Conservation (phyloP, 176 grass and related monocot species). For the barley (Hordeum vulgare) region DNA sequence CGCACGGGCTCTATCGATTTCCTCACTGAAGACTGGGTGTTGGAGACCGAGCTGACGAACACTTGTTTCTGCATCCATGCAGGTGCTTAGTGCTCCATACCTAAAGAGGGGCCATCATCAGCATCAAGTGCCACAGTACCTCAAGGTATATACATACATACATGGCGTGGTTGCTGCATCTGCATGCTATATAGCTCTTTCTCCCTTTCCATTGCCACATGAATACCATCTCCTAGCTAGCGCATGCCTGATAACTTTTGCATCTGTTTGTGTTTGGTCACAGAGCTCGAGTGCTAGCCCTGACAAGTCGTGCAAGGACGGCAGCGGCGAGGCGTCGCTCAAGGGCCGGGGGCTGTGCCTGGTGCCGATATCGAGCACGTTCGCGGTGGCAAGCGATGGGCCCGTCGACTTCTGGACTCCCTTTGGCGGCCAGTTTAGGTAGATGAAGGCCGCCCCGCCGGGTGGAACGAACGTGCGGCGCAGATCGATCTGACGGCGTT, state of each 20-base stretch:
- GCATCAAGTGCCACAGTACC: conserved; percentile 60
- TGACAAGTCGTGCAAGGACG: conserved; percentile 43
- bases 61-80: conserved; percentile 23
- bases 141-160: conserved; percentile 38
- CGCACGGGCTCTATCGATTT: conserved; percentile 25
- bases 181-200: conserved; percentile 4
- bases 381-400: conserved; percentile 62
- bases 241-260: conserved; percentile 21
- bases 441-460: conserved; percentile 1
- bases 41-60: conserved; percentile 5
- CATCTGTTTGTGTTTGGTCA: conserved; percentile 12
- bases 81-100: conserved; percentile 85
- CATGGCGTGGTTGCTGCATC: neutral
- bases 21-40: conserved; percentile 8
- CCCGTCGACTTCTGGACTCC: conserved; percentile 80
- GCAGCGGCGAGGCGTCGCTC: conserved; percentile 40
- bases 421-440: conserved; percentile 80
- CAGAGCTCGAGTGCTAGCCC: conserved; percentile 30
- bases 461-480: too few species aligned
- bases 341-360: conserved; percentile 84
- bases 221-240: neutral
- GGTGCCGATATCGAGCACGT: conserved; percentile 84
- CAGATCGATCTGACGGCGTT: neutral
- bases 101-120: conserved; percentile 60
- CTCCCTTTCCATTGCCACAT: neutral